Base-by-base conservation (phyloP, 2,329 filamentous ascomycete genomes). In the Pestalotiopsis sp. region DNA sequence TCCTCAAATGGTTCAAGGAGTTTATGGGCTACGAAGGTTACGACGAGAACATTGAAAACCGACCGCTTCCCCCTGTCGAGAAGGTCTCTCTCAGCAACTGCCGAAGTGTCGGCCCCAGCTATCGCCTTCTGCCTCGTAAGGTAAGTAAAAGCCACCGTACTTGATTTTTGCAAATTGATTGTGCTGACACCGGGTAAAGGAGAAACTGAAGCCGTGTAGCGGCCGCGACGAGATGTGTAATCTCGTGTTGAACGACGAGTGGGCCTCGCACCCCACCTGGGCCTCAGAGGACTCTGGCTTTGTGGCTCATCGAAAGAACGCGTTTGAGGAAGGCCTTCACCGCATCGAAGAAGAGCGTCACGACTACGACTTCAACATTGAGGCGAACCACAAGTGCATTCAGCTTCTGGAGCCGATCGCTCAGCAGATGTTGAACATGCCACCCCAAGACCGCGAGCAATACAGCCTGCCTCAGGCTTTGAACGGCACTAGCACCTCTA, bases 221-320 rank as follows among this genome's bases (percentile, higher is more conserved):
- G 96, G 96, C 11, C 92, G 96, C 59, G 96, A 99, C 76, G 94
- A 97, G 78, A 90, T 99, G 73, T 99, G 96, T 81, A 91, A 93
- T 72, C 91, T 92, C 26, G 95, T 99, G 0, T 85, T 99, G 66
- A 99, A 99, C 72, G 96, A 99, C 73, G 93, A 98, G 73, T 99
- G 96, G 96, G 96, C 96, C 1, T 98, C 95, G 30, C 96, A 99
- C 81, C 96, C 96, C 3, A 99, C 96, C 0, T 99, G 96, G 96
- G 96, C 95, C 1, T 98, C 95, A 1, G 96, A 99, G 79, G 96
- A 99, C 77, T 97, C 93, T 58, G 96, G 96, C 0, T 99, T 99
- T 74, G 95, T 99, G 68, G 96, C 96, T 13, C 96, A 99, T 81
- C 90, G 95, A 70, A 99, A 99, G 86, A 99, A 99, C 74, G 89